phyloP scores from a whole-genome alignment of 306 rosid species.

The Psophocarpus tetragonolobus region DNA sequence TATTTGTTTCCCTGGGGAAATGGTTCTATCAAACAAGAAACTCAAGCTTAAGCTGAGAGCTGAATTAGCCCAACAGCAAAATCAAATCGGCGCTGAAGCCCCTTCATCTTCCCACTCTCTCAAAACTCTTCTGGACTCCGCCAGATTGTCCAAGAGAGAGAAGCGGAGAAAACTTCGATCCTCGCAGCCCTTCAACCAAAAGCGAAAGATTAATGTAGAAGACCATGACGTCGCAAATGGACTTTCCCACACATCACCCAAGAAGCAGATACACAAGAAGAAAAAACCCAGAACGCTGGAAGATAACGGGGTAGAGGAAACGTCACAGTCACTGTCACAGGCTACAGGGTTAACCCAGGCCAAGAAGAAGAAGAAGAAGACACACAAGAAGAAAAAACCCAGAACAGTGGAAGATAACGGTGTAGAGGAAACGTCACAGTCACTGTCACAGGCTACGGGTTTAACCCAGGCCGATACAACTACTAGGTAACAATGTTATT shows the following conservation, averaged over 20 bases:
- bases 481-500: constrained; percentile 47
- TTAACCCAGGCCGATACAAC: constrained; percentile 27
- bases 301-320: constrained; percentile 31
- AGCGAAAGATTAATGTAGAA: constrained; percentile 44
- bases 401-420: constrained; percentile 33
- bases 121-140: constrained; percentile 50
- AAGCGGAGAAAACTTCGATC: constrained; percentile 56
- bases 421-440: too few relatives aligned
- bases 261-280: neutral
- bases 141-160: constrained; percentile 74
- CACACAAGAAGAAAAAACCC: constrained; percentile 38
- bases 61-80: constrained; percentile 35
- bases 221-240: constrained; percentile 35
- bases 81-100: neutral
- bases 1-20: too few relatives aligned
- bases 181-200: constrained; percentile 29
- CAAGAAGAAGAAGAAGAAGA: constrained; percentile 14
- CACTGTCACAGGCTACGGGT: too few relatives aligned
- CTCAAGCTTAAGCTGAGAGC: constrained; percentile 74
- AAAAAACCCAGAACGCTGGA: constrained; percentile 36
- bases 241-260: constrained; percentile 10
- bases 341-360: constrained; percentile 36
- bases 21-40: constrained; percentile 94
- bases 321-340: too few relatives aligned
- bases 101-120: constrained; percentile 45